Conservation (phyloP, 768 basidiomycete species). For the Leucocoprinus birnbaumii region DNA sequence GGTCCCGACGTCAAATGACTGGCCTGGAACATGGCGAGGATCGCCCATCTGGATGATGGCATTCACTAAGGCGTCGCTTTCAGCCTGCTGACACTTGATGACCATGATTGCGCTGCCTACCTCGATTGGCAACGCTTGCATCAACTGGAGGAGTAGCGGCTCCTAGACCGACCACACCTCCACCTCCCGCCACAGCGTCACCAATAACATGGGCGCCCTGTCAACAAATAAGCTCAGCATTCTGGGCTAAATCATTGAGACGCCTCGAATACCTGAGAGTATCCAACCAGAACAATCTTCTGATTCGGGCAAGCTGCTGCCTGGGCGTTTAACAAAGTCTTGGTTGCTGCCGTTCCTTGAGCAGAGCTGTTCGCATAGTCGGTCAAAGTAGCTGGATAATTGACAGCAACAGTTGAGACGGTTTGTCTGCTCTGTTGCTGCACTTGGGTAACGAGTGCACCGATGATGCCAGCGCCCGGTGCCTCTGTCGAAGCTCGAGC, state of each 20-base stretch:
- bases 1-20: constrained; percentile 24
- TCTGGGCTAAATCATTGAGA: not conserved
- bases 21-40: constrained; percentile 22
- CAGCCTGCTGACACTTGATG: not conserved
- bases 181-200: constrained; percentile 24
- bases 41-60: constrained; percentile 26
- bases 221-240: not conserved
- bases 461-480: constrained; percentile 24
- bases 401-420: constrained; percentile 22
- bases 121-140: constrained; percentile 16
- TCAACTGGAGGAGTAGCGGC: constrained; percentile 18
- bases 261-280: constrained; percentile 21
- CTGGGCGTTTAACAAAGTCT: constrained; percentile 21
- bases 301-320: constrained; percentile 23
- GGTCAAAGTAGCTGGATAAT: constrained; percentile 26
- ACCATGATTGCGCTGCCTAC: not conserved
- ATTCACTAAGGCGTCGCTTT: constrained; percentile 14
- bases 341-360: constrained; percentile 24
- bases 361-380: constrained; percentile 24
- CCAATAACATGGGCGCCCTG: constrained; percentile 27
- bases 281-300: constrained; percentile 29
- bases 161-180: constrained; percentile 18
- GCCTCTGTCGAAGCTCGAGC: constrained; percentile 24
- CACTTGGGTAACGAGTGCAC: constrained; percentile 22
- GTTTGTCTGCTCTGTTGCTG: constrained; percentile 24